Conservation (phyloP, 2,329 filamentous ascomycete species). For the Arthrobotrys entomopaga region DNA sequence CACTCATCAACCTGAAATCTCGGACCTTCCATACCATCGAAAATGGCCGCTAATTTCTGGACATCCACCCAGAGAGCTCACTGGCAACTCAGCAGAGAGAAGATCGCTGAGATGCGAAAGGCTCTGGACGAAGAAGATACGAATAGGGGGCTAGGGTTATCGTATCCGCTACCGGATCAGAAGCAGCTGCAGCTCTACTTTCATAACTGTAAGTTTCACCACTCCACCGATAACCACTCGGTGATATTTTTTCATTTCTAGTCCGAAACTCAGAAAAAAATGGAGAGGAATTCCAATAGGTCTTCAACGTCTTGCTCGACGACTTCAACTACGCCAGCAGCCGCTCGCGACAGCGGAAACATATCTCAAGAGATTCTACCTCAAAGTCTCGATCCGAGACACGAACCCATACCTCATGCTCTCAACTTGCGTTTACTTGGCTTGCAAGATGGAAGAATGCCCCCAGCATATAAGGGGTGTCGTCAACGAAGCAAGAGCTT, state of each 20-base stretch:
- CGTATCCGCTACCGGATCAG: constrained; percentile 83
- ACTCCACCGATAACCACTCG: neutral
- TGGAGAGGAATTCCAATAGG: constrained; percentile 66
- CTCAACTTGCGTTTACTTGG: constrained; percentile 92
- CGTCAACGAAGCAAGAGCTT: constrained; percentile 81
- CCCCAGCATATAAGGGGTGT: constrained; percentile 95
- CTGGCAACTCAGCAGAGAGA: constrained; percentile 89
- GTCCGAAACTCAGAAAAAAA: constrained; percentile 22
- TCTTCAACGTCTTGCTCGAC: constrained; percentile 82
- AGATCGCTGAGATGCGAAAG: constrained; percentile 78
- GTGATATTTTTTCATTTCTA: constrained; percentile 14
- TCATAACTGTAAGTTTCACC: constrained; percentile 76
- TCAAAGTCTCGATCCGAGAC: constrained; percentile 85
- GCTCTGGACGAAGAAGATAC: constrained; percentile 81
- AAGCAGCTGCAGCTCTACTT: constrained; percentile 91
- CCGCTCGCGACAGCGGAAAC: constrained; percentile 92
- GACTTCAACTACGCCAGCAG: constrained; percentile 86
- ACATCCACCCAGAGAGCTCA: constrained; percentile 87
- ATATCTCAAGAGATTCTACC: constrained; percentile 94
- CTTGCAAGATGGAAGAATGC: constrained; percentile 97
- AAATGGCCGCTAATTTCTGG: constrained; percentile 97
- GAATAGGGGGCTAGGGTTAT: constrained; percentile 71
- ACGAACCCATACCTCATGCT: constrained; percentile 94
- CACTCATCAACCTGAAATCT: too few species aligned
- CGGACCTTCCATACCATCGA: neutral